A percentile compares a stretch with the other conserved stretches of the same genome.
Conservation (phyloP, 306 rosid genomes). For the Malus fusca region DNA sequence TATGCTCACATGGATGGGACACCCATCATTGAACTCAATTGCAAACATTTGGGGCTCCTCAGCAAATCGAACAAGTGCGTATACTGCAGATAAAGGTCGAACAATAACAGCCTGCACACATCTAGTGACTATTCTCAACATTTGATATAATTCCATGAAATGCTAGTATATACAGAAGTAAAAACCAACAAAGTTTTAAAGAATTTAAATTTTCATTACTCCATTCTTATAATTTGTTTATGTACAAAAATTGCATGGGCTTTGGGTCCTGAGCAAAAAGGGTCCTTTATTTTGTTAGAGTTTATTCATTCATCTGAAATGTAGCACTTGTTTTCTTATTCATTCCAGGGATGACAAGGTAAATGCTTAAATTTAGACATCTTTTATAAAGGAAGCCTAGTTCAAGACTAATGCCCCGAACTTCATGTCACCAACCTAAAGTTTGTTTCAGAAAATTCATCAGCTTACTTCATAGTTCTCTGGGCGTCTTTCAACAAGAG, state of each 20-base stretch:
- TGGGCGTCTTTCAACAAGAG: slow-evolving; percentile 97
- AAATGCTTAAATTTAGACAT: neutral
- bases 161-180: neutral
- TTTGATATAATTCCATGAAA: slow-evolving; percentile 34
- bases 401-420: neutral
- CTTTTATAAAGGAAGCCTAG: neutral
- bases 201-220: neutral
- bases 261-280: neutral
- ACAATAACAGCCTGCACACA: slow-evolving; percentile 97
- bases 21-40: slow-evolving; percentile 91
- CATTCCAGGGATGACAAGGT: neutral
- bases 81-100: slow-evolving; percentile 92
- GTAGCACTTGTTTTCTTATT: neutral
- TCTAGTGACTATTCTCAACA: slow-evolving; percentile 72
- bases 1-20: slow-evolving; percentile 86
- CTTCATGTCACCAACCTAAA: slow-evolving; percentile 4
- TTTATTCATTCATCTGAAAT: neutral
- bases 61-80: slow-evolving; percentile 87
- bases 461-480: slow-evolving; percentile 98
- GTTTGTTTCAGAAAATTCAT: slow-evolving; percentile 22
- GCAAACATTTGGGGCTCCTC: slow-evolving; percentile 99
- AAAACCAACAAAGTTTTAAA: neutral
- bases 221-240: neutral
- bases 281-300: neutral
- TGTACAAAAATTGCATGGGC: neutral